A percentile compares a stretch with the other conserved stretches of the same genome.
phyloP scores from a whole-genome alignment of 2,329 filamentous ascomycete species.

The Aspergillus sp. region DNA sequence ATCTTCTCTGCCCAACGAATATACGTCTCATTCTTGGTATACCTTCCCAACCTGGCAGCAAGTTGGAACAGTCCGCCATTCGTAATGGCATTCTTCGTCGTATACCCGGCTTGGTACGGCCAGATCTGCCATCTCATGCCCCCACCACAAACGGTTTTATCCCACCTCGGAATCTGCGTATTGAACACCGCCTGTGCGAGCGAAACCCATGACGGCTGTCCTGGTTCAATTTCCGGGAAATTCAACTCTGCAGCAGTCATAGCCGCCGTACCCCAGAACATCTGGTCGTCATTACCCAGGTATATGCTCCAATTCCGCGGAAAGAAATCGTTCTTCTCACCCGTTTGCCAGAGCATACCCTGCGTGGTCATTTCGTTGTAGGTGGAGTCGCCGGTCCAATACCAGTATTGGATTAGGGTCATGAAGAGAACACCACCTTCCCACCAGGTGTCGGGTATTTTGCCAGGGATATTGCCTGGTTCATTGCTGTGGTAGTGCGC shows the following conservation, averaged over 20 bases:
- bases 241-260: constrained; percentile 76
- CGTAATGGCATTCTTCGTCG: constrained; percentile 59
- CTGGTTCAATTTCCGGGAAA: constrained; percentile 65
- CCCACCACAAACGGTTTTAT: constrained; percentile 65
- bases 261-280: constrained; percentile 82
- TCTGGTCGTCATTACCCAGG: constrained; percentile 59
- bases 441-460: constrained; percentile 54
- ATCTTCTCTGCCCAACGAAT: constrained; percentile 72
- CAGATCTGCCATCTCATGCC: constrained; percentile 87
- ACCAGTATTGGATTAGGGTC: constrained; percentile 79
- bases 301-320: constrained; percentile 56
- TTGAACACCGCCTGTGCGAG: constrained; percentile 80
- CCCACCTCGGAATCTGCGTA: constrained; percentile 71
- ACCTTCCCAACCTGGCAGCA: constrained; percentile 68
- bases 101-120: constrained; percentile 68
- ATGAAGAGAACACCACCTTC: constrained; percentile 71
- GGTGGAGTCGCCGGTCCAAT: constrained; percentile 70
- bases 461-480: constrained; percentile 40
- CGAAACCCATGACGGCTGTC: constrained; percentile 71
- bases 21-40: constrained; percentile 78
- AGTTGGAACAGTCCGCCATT: constrained; percentile 61
- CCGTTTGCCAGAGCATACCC: constrained; percentile 73
- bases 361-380: constrained; percentile 69
- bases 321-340: constrained; percentile 72
- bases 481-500: constrained; percentile 38